Evolutionary conservation across 257 asterid genomes (phyloP), one percentile per base, ranked within the genome.

Genomic region (Thymus quinquecostatus): DNA sequence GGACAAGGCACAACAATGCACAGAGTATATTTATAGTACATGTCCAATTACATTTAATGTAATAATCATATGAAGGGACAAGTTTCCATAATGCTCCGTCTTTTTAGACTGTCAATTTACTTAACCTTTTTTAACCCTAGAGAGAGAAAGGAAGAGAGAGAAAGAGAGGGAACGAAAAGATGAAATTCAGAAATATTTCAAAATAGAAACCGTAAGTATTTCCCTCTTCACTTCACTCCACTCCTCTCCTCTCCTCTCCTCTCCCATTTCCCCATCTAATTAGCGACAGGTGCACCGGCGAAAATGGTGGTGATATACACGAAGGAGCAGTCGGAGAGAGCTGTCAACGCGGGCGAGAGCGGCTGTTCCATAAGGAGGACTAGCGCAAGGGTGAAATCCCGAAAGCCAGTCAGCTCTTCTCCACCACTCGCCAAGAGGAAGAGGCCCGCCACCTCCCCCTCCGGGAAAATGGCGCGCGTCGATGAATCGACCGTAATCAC

Each of bases 361-460:
- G 5, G 29, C 48, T 64, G 56, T 38, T 11, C 80, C 1, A 30
- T 77, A 9, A 63, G 81, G 38, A 53, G 73, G 54, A 77, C 73
- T 2, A 30, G 70, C 0, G 81, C 73, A 2, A 49, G 77, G 30
- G 4, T 65, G 12, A 65, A 71, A 64, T 28, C 33, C 10, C 66
- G 40, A 1, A 53, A 27, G 34, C 45, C 79, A 1, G n/a, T 28
- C 4, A 45, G 30, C 75, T 68, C 74, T 1, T 48, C 69, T 13
- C 21, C 54, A 14, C 54, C 54, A 45, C 13, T 60, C 12, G 10
- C 54, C 28, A 13, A 4, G 11, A 73, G 21, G 12, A 73, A 68
- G 3, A 33, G 71, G 32, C 13, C 32, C 58, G 5, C 8, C 38
- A 10, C 49, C 29, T 7, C 66, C 66, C 8, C 61, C 44, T 7